phyloP scores from a whole-genome alignment of 2,329 filamentous ascomycete species.

The Colletotrichum sp. region DNA sequence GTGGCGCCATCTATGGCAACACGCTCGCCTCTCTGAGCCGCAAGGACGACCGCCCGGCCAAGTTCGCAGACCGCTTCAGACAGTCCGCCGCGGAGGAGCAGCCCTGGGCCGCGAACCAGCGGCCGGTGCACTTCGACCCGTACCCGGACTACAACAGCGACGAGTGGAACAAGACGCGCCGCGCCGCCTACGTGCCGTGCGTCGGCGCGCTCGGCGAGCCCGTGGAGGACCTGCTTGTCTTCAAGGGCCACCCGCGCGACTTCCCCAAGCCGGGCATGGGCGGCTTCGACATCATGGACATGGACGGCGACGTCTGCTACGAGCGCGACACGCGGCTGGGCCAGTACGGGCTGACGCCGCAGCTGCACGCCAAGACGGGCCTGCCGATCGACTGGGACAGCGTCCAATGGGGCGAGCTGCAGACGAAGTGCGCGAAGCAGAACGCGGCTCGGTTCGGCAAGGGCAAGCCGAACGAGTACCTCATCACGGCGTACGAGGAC shows the following conservation, averaged over 20 bases:
- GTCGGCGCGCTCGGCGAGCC: conserved; percentile 66
- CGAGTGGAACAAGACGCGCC: conserved; percentile 61
- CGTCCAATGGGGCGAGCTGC: conserved; percentile 75
- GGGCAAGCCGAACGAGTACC: conserved; percentile 47
- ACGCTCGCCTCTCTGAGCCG: conserved; percentile 53
- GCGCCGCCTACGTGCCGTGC: conserved; percentile 68
- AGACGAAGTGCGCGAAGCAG: conserved; percentile 66
- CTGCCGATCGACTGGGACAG: conserved; percentile 62
- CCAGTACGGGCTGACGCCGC: conserved; percentile 63
- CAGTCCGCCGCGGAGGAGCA: conserved; percentile 24
- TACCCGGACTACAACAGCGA: conserved; percentile 74
- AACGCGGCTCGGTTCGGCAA: conserved; percentile 70
- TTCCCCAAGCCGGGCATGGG: conserved; percentile 69
- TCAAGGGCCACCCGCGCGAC: conserved; percentile 62
- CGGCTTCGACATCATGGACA: conserved; percentile 62
- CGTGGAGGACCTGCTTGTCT: conserved; percentile 67
- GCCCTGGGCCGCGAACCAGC: conserved; percentile 40
- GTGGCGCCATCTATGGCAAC: conserved; percentile 61
- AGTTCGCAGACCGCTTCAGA: conserved; percentile 25
- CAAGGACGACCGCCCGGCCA: conserved; percentile 40
- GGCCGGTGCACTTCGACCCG: conserved; percentile 67
- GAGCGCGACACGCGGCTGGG: conserved; percentile 74
- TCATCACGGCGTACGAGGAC: conserved; percentile 39
- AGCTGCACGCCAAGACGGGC: conserved; percentile 47
- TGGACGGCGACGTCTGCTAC: conserved; percentile 71